Evolutionary conservation across 208 protist genomes (phyloP).

Genomic region (Porcisia deanei): DNA sequence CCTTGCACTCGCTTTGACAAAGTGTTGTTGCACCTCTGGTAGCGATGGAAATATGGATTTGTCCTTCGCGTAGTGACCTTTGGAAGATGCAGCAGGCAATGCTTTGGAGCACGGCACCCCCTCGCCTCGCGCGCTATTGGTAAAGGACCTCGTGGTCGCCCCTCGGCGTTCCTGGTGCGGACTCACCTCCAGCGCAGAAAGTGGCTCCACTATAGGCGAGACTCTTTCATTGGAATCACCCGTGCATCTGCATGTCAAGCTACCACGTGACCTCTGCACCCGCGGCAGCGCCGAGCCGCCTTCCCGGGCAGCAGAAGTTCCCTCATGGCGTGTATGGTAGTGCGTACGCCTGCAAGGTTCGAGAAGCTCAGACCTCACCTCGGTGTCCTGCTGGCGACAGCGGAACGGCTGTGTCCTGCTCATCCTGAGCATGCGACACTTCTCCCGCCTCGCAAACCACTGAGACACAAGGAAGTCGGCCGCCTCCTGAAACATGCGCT

Average conservation of each 20-base stretch:
- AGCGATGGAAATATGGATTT: neutral
- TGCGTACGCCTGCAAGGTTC: neutral
- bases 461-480: slow-evolving; percentile 47
- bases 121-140: slow-evolving; percentile 15
- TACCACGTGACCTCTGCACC: neutral
- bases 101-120: neutral
- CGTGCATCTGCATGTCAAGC: neutral
- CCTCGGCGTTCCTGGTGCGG: slow-evolving; percentile 14
- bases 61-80: neutral
- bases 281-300: neutral
- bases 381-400: slow-evolving; percentile 5
- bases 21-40: neutral
- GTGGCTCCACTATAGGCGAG: slow-evolving; percentile 2
- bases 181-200: slow-evolving; percentile 7
- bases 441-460: slow-evolving; percentile 43
- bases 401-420: slow-evolving; percentile 20
- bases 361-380: neutral
- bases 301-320: neutral
- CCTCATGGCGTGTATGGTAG: neutral
- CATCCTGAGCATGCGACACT: slow-evolving; percentile 16
- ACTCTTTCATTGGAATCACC: neutral
- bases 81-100: neutral
- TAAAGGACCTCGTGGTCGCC: neutral
- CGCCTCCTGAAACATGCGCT: slow-evolving; percentile 39
- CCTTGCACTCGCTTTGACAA: neutral